These are phyloP conservation scores for Williopsis jadinii DNA, from an alignment of 1,139 yeast species.

Conservation along the genomic window DNA sequence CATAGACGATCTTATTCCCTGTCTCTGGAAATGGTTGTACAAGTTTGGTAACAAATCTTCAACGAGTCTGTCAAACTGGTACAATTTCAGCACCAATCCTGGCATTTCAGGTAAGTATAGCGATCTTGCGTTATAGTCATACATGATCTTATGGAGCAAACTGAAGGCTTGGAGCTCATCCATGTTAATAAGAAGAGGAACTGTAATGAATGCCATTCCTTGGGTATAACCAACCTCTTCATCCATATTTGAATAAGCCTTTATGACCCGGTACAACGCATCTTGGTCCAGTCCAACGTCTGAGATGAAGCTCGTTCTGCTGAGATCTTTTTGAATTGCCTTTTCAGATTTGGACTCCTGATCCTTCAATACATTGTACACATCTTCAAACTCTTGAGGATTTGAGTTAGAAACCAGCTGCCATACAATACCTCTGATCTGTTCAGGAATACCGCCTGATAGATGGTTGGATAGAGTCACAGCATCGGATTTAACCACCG, in stretches of 20 bases:
- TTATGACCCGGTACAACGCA: slow-evolving; percentile 66
- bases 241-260: slow-evolving; percentile 80
- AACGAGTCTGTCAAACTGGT: slow-evolving; percentile 81
- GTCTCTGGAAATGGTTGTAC: slow-evolving; percentile 68
- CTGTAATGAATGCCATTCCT: slow-evolving; percentile 91
- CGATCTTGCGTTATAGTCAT: slow-evolving; percentile 69
- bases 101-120: slow-evolving; percentile 88
- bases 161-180: slow-evolving; percentile 81
- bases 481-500: slow-evolving; percentile 58
- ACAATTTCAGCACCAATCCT: slow-evolving; percentile 75
- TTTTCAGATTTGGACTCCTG: slow-evolving; percentile 63
- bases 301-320: slow-evolving; percentile 77
- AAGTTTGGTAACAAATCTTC: slow-evolving; percentile 65
- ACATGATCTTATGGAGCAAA: slow-evolving; percentile 75
- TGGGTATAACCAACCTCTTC: slow-evolving; percentile 96
- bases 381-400: slow-evolving; percentile 60
- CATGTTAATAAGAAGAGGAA: slow-evolving; percentile 78
- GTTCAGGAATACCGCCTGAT: slow-evolving; percentile 74
- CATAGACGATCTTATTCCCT: slow-evolving; percentile 87
- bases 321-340: slow-evolving; percentile 72
- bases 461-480: slow-evolving; percentile 54
- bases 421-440: slow-evolving; percentile 87
- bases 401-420: slow-evolving; percentile 82
- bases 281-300: slow-evolving; percentile 46
- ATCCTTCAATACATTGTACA: slow-evolving; percentile 44